These are phyloP conservation scores for Westerdykella ornata DNA, from an alignment of 2,329 filamentous ascomycete species.

Conservation along the genomic window DNA sequence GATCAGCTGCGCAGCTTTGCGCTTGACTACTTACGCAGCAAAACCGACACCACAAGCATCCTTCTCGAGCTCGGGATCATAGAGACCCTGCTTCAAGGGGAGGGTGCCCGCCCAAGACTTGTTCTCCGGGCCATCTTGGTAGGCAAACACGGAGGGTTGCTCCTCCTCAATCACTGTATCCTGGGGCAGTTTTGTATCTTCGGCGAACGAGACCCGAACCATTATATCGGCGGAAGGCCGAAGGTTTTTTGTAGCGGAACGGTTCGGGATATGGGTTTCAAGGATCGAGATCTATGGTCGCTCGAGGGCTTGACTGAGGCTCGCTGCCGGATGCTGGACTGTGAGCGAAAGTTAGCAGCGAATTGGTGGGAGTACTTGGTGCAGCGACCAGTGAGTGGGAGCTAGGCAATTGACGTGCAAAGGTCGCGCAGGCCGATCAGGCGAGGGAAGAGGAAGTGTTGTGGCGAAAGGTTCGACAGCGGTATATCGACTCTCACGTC, in stretches of 20 bases:
- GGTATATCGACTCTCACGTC: too few species aligned
- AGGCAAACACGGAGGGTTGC: slow-evolving; percentile 66
- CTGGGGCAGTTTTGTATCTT: slow-evolving; percentile 45
- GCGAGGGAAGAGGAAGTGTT: too few species aligned
- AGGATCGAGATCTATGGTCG: slow-evolving; percentile 17
- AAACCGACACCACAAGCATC: slow-evolving; percentile 99
- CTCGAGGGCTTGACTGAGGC: slow-evolving; percentile 17
- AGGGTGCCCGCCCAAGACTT: slow-evolving; percentile 93
- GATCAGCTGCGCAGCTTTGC: neutral
- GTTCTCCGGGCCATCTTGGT: slow-evolving; percentile 69
- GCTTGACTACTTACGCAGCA: slow-evolving; percentile 64
- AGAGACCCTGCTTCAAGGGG: slow-evolving; percentile 96
- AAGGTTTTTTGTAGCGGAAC: slow-evolving; percentile 18
- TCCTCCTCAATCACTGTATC: slow-evolving; percentile 50
- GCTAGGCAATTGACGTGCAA: too few species aligned
- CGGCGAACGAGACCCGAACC: slow-evolving; percentile 48
- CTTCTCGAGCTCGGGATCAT: slow-evolving; percentile 92
- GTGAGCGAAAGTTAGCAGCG: slow-evolving; percentile 5
- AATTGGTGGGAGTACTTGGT: neutral
- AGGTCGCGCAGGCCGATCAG: too few species aligned
- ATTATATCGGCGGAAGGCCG: slow-evolving; percentile 50
- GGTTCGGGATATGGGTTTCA: slow-evolving; percentile 11
- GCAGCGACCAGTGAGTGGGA: slow-evolving; percentile 10
- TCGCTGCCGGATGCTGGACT: slow-evolving; percentile 22
- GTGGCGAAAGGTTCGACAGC: too few species aligned